Base-by-base conservation (phyloP, 306 rosid species). In the Lathyrus sativus region DNA sequence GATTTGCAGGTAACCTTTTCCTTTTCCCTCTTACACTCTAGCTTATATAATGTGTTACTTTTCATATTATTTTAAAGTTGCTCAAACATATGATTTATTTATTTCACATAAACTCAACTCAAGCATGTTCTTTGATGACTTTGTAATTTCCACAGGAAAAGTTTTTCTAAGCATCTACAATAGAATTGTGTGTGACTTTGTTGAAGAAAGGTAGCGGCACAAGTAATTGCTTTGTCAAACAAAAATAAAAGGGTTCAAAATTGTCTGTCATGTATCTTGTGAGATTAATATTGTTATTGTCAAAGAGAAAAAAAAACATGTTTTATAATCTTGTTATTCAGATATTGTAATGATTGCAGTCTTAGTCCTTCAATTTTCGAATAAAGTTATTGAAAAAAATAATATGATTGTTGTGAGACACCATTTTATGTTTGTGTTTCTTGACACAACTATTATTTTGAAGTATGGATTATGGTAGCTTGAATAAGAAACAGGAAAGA, bases 1-100 rank as follows among this genome's bases (percentile, higher is more conserved):
- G n/a, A 8, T 7, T 64, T 44, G 26, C 22, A 13, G 69, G 69
- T 64, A 64, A 64, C 4, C 7, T 24, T 24, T 64, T 64, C 26
- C 57, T 24, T 22, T 24, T 5, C 9, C 31, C 7, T 24, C 38
- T 63, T 26, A 1, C 4, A 26, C 29, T 1, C 3, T 24, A 24
- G 26, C 26, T 2, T 24, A 1, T 2, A 2, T 24, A 19, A 0
- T 19, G 22, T 19, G 22, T 19, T 19, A 19, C 22, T 19, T 19
- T 19, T 19, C 22, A 19, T 12, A 19, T 19, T 29, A 51, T 17
- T 5, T 51, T 12, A 51, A 51, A 48, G 4, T 9, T 2, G 54
- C 14, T 51, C 22, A 19, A 19, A 18, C 11, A 9, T 51, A 28
- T 28, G 4, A 28, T 28, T 28, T 28, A 28, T 28, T 28, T 1